Base-by-base conservation (phyloP, 2,329 filamentous ascomycete species). In the Tolypocladium inflatum region DNA sequence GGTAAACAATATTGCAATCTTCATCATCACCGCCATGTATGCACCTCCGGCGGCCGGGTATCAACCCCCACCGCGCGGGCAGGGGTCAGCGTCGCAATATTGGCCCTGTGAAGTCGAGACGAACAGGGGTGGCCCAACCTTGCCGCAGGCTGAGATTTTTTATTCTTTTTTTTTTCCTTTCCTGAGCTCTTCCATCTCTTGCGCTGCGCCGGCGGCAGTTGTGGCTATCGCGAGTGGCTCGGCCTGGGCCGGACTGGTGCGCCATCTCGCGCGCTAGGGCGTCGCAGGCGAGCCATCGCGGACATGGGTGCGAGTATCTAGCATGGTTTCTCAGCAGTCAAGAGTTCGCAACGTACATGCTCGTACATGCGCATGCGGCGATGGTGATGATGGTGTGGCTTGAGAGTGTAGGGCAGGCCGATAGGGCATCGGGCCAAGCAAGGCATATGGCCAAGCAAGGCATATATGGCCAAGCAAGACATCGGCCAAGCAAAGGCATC, bases 21-120 rank as follows among this genome's bases (percentile, higher is more conserved):
- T 13, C 48, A 13, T 35, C 48, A 35, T 9, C 48, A 13, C 17
- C 48, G 9, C 26, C 45, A 15, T 17, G 4, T 21, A 11, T 39
- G 38, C 38, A 41, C 17, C 39, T 9, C 2, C 17, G 33, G 19
- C 48, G 48, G 26, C 48, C 48, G 33, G 33, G 48, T 30, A 51
- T 51, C 48, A 37, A 37, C 35, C 35, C 11, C 3, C 2, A 17
- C 13, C 13, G 37, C 13, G 13, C 30, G 17, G 33, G 48, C 53
- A 55, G 39, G 53, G 53, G 15, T 41, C 26, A 55, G 39, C 37
- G 53, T 55, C 39, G 53, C 39, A 55, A 55, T 55, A 55, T 55
- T 55, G 53, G 38, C 21, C 26, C 9, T 17, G 38, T 41, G 53
- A n/a, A 19, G n/a, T 42, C 53, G 38, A 41, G 23, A 10, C 26